Conservation (phyloP, 1,284 basidiomycete species). For the Ganoderma sp. region DNA sequence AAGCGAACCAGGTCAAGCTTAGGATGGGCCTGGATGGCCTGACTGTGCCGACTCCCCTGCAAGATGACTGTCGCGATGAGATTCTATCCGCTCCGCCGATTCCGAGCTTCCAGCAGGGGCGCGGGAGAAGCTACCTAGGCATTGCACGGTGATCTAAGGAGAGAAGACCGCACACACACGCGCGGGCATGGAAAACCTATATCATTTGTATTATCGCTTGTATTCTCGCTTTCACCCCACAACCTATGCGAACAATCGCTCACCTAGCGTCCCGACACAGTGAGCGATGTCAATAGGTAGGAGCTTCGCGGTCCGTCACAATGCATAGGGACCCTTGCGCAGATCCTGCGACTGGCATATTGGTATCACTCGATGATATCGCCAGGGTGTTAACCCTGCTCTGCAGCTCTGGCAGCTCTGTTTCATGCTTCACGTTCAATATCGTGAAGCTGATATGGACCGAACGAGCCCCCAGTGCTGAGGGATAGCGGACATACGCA, state of each 20-base stretch:
- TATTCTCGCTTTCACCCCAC: not conserved
- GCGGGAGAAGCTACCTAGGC: not conserved
- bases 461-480: not conserved
- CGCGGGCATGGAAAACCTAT: not conserved
- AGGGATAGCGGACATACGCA: not conserved
- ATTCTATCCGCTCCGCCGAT: not conserved
- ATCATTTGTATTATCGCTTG: not conserved
- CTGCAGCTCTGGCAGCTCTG: not conserved
- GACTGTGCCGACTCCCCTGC: not conserved
- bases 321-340: not conserved
- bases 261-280: not conserved
- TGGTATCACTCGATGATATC: not conserved
- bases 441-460: not conserved
- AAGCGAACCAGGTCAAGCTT: not conserved
- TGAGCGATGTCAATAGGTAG: not conserved
- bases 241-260: not conserved
- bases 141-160: not conserved
- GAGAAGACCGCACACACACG: not conserved
- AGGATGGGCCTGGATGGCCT: not conserved
- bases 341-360: not conserved
- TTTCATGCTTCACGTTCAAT: constrained; percentile 3
- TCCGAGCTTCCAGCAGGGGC: not conserved
- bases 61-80: not conserved
- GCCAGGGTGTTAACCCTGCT: not conserved
- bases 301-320: not conserved